A percentile compares a stretch with the other conserved stretches of the same genome.
phyloP scores from a whole-genome alignment of 495 filamentous ascomycete species.

The Aspergillus homomorphus region DNA sequence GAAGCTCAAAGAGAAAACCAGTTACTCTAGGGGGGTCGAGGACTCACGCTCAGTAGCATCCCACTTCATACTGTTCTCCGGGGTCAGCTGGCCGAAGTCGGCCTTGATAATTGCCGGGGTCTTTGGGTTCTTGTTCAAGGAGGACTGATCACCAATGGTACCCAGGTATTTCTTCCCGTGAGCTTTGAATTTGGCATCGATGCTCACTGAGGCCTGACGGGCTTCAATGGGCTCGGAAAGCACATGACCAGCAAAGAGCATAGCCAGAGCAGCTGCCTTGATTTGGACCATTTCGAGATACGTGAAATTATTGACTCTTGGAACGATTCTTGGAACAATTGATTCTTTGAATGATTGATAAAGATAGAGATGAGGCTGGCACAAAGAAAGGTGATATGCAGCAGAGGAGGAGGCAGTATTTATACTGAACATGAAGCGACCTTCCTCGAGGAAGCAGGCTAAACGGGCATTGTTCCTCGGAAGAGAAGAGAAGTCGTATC shows the following conservation, averaged over 20 bases:
- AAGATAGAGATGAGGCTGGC: background rate
- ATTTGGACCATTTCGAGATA: background rate
- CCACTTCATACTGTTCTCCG: slow-evolving; percentile 60
- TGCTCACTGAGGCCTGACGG: slow-evolving; percentile 10
- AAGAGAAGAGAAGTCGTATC: too few relatives aligned
- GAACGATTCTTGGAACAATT: too few relatives aligned
- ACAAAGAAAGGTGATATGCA: background rate
- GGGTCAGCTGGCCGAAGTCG: slow-evolving; percentile 50
- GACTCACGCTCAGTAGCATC: slow-evolving; percentile 39
- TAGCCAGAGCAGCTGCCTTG: background rate
- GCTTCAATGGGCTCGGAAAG: background rate
- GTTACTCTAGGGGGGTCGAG: background rate
- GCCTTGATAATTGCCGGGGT: slow-evolving; percentile 38
- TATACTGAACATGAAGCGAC: background rate
- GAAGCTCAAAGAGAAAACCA: background rate
- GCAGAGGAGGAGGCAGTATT: background rate
- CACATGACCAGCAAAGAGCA: background rate
- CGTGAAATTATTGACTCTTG: background rate
- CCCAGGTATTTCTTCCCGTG: slow-evolving; percentile 25
- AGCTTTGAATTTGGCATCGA: slow-evolving; percentile 17
- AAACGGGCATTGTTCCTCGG: too few relatives aligned
- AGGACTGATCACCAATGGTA: slow-evolving; percentile 23
- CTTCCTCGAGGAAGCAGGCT: background rate
- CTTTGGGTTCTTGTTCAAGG: slow-evolving; percentile 17
- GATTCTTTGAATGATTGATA: background rate